Percentiles rank a stretch among this genome's conserved stretches.
Evolutionary conservation across 345 rosid species (phyloP).

Genomic region (Lepidium sativum): DNA sequence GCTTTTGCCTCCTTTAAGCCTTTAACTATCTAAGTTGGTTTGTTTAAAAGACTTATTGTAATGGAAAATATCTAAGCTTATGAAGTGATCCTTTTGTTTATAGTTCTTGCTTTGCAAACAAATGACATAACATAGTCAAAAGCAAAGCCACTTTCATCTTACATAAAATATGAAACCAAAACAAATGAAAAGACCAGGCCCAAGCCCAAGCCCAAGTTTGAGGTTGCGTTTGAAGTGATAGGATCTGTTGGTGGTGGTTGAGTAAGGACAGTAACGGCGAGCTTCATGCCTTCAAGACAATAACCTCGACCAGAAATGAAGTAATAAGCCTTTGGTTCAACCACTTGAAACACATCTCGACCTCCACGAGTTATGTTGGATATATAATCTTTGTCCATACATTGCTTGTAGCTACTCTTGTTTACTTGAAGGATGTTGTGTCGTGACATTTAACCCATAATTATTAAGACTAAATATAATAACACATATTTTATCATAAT

Average conservation of each 20-base stretch:
- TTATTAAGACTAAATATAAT: too few relatives aligned
- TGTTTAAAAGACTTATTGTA: not conserved
- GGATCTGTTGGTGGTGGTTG: slow-evolving; percentile 5
- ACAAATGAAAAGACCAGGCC: not conserved
- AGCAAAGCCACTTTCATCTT: not conserved
- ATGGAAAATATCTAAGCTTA: not conserved
- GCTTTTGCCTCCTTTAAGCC: not conserved
- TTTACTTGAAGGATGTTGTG: slow-evolving; percentile 55
- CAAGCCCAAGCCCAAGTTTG: too few relatives aligned
- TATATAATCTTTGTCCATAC: slow-evolving; percentile 39
- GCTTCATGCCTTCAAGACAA: slow-evolving; percentile 52
- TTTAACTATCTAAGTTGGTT: not conserved
- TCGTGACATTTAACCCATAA: not conserved
- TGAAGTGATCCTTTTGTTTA: not conserved
- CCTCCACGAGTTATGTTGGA: slow-evolving; percentile 55
- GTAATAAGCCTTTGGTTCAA: slow-evolving; percentile 40
- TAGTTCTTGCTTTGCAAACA: not conserved
- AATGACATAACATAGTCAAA: not conserved
- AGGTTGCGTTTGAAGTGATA: not conserved
- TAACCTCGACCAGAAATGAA: slow-evolving; percentile 55
- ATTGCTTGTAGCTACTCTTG: slow-evolving; percentile 43
- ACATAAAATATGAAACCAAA: not conserved
- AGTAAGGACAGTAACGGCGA: slow-evolving; percentile 29
- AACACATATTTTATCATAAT: too few relatives aligned
- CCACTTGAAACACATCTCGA: slow-evolving; percentile 50